A percentile compares a stretch with the other conserved stretches of the same genome.
phyloP scores from a whole-genome alignment of 805 yeast genomes.

The Wickerhamiella spandovensis region DNA sequence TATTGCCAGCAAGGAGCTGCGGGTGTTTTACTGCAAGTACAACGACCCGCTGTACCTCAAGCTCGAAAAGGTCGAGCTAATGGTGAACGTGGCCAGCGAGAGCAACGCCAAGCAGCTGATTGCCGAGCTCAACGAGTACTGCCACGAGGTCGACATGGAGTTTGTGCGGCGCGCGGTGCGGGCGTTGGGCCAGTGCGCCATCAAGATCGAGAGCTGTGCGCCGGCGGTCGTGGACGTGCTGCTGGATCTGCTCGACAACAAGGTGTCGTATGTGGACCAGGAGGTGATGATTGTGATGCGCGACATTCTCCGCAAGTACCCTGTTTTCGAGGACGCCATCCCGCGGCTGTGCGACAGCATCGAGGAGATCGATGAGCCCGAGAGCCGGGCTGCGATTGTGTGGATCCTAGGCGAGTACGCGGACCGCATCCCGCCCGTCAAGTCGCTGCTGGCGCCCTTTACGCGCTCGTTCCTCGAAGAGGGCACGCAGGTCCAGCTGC shows the following conservation, averaged over 20 bases:
- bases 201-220: slow-evolving; percentile 55
- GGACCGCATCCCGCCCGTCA: slow-evolving; percentile 32
- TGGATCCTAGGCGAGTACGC: slow-evolving; percentile 81
- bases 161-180: slow-evolving; percentile 83
- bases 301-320: slow-evolving; percentile 62
- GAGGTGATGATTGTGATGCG: slow-evolving; percentile 66
- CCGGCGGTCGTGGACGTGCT: slow-evolving; percentile 53
- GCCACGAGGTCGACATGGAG: slow-evolving; percentile 75
- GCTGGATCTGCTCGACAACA: slow-evolving; percentile 46
- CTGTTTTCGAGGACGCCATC: slow-evolving; percentile 43
- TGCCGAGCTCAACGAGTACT: slow-evolving; percentile 73
- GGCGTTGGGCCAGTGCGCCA: slow-evolving; percentile 83
- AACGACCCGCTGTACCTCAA: slow-evolving; percentile 88
- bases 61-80: slow-evolving; percentile 84
- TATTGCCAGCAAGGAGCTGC: slow-evolving; percentile 60
- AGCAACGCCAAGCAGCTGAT: slow-evolving; percentile 49
- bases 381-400: slow-evolving; percentile 60
- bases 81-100: slow-evolving; percentile 62
- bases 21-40: slow-evolving; percentile 82
- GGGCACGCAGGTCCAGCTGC: slow-evolving; percentile 60
- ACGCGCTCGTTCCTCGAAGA: slow-evolving; percentile 47
- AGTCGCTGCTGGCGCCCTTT: slow-evolving; percentile 30
- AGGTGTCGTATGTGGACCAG: slow-evolving; percentile 59
- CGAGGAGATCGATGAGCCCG: slow-evolving; percentile 63
- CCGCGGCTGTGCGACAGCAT: slow-evolving; percentile 32